Evolutionary conservation across 371 early-diverging fungal species (phyloP), one percentile per base, ranked within the genome.

Genomic region (Mucor irregularis): DNA sequence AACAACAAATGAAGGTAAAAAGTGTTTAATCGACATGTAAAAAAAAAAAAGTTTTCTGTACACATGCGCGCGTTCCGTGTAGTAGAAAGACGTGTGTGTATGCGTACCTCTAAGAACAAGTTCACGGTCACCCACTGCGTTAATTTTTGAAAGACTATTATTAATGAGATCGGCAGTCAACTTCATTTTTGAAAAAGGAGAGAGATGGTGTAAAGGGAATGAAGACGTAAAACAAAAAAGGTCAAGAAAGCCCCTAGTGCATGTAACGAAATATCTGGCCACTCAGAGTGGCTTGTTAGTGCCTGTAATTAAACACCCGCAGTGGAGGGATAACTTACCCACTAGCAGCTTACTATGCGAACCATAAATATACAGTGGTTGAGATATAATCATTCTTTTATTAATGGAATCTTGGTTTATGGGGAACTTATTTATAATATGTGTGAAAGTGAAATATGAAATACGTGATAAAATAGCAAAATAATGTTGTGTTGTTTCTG

Each of bases 121-220:
- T 69, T 94, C 95, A 42, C 93, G 76, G 69, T 97, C 96, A 68
- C 87, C 87, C 16, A 95, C 68, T 5, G 97, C 80, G 69, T 96
- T 97, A 28, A 94, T 78, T 48, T 75, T 88, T 34, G 89, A 81
- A 30, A 85, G 72, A 34, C 96, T 83, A 24, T 80, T 74, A 31
- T 79, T 56, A 39, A 94, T 81, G 42, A 94, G 69, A 34, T 91
- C 93, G 24, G 90, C 84, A 10, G 93, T 92, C 47, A 94, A 73
- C 66, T 87, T 90, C 90, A 92, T 92, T 22, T 13, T 69, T 35
- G 13, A 35, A 35, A 13, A 35, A 35, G 35, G 16, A n/a, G 35
- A 35, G 3, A 14, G 35, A 14, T 13, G 13, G 34, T 3, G 11
- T 3, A 34, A 11, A n/a, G 34, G 21, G 21, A 38, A 25, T 11